Evolutionary conservation across 1,284 basidiomycete genomes (phyloP).

Genomic region (Ceratobasidium papillatum): DNA sequence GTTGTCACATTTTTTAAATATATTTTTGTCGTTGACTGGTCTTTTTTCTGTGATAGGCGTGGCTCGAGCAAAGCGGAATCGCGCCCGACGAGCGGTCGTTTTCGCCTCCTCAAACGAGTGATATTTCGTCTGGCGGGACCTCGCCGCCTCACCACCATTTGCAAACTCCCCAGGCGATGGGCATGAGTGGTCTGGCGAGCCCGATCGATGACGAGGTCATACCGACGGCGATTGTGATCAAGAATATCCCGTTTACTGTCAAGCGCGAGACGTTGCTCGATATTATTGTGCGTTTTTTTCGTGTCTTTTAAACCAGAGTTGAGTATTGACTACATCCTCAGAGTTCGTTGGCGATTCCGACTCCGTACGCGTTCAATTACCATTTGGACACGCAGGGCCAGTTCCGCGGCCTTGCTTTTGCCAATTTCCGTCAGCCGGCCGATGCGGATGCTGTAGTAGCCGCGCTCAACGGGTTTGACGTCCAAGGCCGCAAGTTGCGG

Average conservation of each 20-base stretch:
- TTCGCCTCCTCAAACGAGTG: conserved; percentile 79
- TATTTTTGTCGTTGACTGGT: conserved; percentile 39
- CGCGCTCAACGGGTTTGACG: conserved; percentile 94
- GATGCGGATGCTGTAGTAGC: conserved; percentile 97
- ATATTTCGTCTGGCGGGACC: conserved; percentile 79
- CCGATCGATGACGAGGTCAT: conserved; percentile 88
- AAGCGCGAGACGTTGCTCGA: conserved; percentile 94
- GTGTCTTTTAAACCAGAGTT: neutral
- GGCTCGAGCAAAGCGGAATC: conserved; percentile 70
- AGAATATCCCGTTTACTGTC: conserved; percentile 99
- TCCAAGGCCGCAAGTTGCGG: conserved; percentile 96
- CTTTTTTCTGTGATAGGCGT: conserved; percentile 40
- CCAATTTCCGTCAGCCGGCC: conserved; percentile 91
- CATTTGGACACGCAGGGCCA: conserved; percentile 94
- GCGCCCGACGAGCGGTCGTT: conserved; percentile 72
- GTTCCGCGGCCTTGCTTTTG: conserved; percentile 97
- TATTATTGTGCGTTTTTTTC: conserved; percentile 75
- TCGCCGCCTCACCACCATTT: conserved; percentile 72
- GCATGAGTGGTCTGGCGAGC: conserved; percentile 50
- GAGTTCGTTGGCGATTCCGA: conserved; percentile 92
- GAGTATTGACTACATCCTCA: conserved; percentile 48
- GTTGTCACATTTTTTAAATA: conserved; percentile 40
- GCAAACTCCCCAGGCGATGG: conserved; percentile 60
- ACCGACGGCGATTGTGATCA: conserved; percentile 99
- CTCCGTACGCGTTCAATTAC: conserved; percentile 99